A percentile compares a stretch with the other conserved stretches of the same genome.
These are phyloP conservation scores for Cicer judaicum DNA, from an alignment of 306 rosid genomes.

Conservation along the genomic window DNA sequence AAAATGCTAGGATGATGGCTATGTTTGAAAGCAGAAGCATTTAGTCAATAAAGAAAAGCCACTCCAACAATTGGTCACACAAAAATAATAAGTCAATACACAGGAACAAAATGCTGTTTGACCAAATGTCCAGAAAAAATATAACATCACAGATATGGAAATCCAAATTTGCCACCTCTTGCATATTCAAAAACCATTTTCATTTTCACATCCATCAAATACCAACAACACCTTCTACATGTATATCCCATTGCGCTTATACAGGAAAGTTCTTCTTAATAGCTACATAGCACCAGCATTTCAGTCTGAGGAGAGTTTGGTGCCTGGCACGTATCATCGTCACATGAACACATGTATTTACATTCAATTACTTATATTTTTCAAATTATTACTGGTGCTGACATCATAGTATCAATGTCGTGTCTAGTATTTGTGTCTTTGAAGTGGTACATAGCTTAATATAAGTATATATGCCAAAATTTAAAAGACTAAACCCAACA, in stretches of 20 bases:
- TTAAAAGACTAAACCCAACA: too few relatives aligned
- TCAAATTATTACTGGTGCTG: too few relatives aligned
- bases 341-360: neutral
- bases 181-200: constrained; percentile 31
- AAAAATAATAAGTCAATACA: neutral
- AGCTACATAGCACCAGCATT: too few relatives aligned
- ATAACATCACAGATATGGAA: constrained; percentile 1
- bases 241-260: neutral
- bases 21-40: neutral
- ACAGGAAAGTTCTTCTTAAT: neutral
- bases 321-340: too few relatives aligned
- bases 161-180: constrained; percentile 28
- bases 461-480: too few relatives aligned
- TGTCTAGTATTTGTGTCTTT: too few relatives aligned
- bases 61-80: constrained; percentile 1
- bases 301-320: too few relatives aligned
- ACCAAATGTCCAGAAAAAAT: constrained; percentile 27
- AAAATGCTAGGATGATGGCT: neutral
- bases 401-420: too few relatives aligned
- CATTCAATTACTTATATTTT: too few relatives aligned
- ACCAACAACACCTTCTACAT: constrained; percentile 4
- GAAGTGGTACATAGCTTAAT: too few relatives aligned
- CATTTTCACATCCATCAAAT: neutral
- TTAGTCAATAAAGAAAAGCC: constrained; percentile 25
- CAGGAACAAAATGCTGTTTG: neutral